These are phyloP conservation scores for Chytriomyces confervae DNA, from an alignment of 192 early-diverging fungal species.

Conservation along the genomic window DNA sequence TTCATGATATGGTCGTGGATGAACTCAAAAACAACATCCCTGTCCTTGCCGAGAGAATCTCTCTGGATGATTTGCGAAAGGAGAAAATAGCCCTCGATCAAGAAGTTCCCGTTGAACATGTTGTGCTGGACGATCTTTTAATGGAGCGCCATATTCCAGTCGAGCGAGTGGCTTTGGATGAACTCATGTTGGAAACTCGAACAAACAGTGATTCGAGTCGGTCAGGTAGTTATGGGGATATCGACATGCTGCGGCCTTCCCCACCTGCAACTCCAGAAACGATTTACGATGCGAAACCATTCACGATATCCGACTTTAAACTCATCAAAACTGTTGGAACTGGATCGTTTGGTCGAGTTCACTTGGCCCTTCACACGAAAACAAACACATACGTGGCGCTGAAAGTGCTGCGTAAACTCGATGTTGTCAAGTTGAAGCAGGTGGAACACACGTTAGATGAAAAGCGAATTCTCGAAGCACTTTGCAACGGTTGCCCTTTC, in stretches of 20 bases:
- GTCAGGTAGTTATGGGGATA: not conserved
- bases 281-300: slow-evolving; percentile 28
- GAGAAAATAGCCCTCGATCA: not conserved
- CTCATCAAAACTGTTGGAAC: slow-evolving; percentile 77
- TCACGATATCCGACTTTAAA: slow-evolving; percentile 26
- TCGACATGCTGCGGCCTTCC: not conserved
- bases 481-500: slow-evolving; percentile 53
- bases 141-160: slow-evolving; percentile 22
- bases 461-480: slow-evolving; percentile 72
- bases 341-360: slow-evolving; percentile 96
- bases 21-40: not conserved
- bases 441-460: slow-evolving; percentile 92
- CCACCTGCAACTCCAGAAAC: slow-evolving; percentile 1
- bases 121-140: not conserved
- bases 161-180: slow-evolving; percentile 11
- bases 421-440: slow-evolving; percentile 83
- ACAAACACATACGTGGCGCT: slow-evolving; percentile 74
- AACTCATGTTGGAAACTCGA: not conserved
- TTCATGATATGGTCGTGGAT: slow-evolving; percentile 13
- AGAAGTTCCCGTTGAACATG: slow-evolving; percentile 2
- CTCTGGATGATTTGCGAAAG: not conserved
- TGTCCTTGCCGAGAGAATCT: not conserved
- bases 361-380: slow-evolving; percentile 77
- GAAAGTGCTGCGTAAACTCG: slow-evolving; percentile 87
- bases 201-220: not conserved